Base-by-base conservation (phyloP, 192 early-diverging fungal species). In the Haplosporangium gracile region DNA sequence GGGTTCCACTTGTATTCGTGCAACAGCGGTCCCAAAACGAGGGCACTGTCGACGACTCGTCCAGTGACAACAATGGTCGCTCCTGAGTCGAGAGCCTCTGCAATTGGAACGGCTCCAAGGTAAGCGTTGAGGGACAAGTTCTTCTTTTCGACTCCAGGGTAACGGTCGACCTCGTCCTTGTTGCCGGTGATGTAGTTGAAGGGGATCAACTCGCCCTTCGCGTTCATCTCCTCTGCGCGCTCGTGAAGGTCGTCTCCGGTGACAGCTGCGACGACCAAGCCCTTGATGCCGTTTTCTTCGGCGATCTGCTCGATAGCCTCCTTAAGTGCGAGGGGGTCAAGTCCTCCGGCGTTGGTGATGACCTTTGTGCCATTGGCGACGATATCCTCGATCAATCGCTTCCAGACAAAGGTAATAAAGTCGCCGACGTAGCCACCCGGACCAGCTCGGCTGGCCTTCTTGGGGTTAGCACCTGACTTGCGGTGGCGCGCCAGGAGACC, bases 21-120 rank as follows among this genome's bases (percentile, higher is more conserved):
- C 65, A 94, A 78, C 24, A 94, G 79, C 3, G 93, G 93, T 40
- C 91, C 93, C 68, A 94, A 76, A 8, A 94, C 93, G 18, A 94
- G 83, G 5, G 93, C 93, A 63, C 90, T 91, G 83, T 94, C 93
- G 10, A 94, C 93, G 16, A 93, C 92, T 65, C 93, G 91, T 68
- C 93, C 93, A 8, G 93, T 94, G 15, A 94, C 90, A 32, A 94
- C 89, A 72, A 94, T 94, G n/a, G 89, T 82, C 1, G 93, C 93
- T 5, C 92, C 92, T 6, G 84, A 77, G 60, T 89, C 77, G 20
- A 94, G 82, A 22, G 93, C 93, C 36, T 85, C 76, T 4, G 91
- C 90, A 68, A 94, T 90, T 10, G 89, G 91, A 26, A 82, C 74
- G 10, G 90, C 91, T n/a, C 93, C 93, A 15, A 92, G 79, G 57